Conservation (phyloP, 805 yeast species). For the Suhomyces sp. region DNA sequence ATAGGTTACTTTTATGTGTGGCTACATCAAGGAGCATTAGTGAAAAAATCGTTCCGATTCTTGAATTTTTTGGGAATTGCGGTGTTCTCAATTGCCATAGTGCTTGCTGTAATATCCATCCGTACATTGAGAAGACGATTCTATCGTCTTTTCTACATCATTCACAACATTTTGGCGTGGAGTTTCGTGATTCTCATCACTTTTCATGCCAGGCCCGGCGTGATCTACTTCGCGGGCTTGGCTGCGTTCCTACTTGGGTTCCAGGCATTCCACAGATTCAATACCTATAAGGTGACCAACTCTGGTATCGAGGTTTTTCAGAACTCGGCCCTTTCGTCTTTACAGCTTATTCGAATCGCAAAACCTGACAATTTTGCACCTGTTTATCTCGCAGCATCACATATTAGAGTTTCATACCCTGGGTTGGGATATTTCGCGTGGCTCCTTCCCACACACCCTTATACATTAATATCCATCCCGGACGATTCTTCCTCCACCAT, state of each 20-base stretch:
- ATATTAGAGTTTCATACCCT: constrained; percentile 40
- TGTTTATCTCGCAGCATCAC: constrained; percentile 53
- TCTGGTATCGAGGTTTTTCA: constrained; percentile 15
- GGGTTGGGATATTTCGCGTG: constrained; percentile 18
- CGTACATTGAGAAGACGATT: constrained; percentile 46
- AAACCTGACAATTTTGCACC: constrained; percentile 20
- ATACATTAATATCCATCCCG: constrained; percentile 52
- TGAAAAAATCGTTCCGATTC: constrained; percentile 30
- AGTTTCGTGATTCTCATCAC: constrained; percentile 44
- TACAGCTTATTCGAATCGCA: constrained; percentile 21
- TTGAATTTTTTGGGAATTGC: constrained; percentile 56
- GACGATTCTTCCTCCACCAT: constrained; percentile 32
- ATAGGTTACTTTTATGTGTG: constrained; percentile 52
- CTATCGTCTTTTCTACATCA: constrained; percentile 55
- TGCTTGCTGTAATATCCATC: constrained; percentile 47
- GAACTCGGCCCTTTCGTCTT: constrained; percentile 14
- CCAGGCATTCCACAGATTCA: constrained; percentile 38
- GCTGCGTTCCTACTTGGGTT: constrained; percentile 25
- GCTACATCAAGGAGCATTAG: constrained; percentile 36
- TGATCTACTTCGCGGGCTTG: constrained; percentile 33
- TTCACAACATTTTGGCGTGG: constrained; percentile 55
- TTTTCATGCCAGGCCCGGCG: constrained; percentile 74
- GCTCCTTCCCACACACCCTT: constrained; percentile 67
- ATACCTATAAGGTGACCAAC: constrained; percentile 10
- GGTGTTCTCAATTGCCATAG: constrained; percentile 32